A percentile compares a stretch with the other conserved stretches of the same genome.
phyloP scores from a whole-genome alignment of 2,329 filamentous ascomycete genomes.

The Dactylellina cionopaga region DNA sequence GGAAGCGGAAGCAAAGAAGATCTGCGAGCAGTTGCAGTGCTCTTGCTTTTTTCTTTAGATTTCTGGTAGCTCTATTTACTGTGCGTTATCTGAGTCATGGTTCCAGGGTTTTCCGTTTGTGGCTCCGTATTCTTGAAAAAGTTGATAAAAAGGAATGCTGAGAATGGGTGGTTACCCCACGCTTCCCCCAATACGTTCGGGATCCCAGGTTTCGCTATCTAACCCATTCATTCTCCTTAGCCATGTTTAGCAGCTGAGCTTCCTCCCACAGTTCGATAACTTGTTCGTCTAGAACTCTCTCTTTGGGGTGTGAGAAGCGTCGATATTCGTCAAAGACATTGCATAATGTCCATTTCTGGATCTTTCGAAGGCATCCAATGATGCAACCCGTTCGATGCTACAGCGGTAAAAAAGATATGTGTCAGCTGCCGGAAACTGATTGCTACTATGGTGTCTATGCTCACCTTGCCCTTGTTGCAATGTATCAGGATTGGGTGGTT shows the following conservation, averaged over 20 bases:
- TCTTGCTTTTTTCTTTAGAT: not conserved
- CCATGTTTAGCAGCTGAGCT: slow-evolving; percentile 30
- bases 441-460: slow-evolving; percentile 52
- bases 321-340: slow-evolving; percentile 74
- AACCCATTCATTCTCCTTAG: slow-evolving; percentile 49
- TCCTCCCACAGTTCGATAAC: slow-evolving; percentile 56
- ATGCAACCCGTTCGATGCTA: slow-evolving; percentile 90
- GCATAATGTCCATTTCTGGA: slow-evolving; percentile 73
- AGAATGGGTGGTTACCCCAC: slow-evolving; percentile 33
- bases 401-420: not conserved
- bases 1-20: slow-evolving; percentile 5
- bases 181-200: slow-evolving; percentile 7
- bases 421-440: slow-evolving; percentile 10
- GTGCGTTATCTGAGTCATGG: slow-evolving; percentile 33
- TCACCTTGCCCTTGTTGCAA: slow-evolving; percentile 88
- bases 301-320: slow-evolving; percentile 56
- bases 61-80: slow-evolving; percentile 7
- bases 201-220: slow-evolving; percentile 15
- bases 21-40: slow-evolving; percentile 7
- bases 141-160: slow-evolving; percentile 12
- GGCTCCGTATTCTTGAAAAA: slow-evolving; percentile 25
- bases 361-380: slow-evolving; percentile 79
- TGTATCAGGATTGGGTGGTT: slow-evolving; percentile 87
- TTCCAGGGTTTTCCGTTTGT: slow-evolving; percentile 30
- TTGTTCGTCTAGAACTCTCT: slow-evolving; percentile 55